Evolutionary conservation across 192 early-diverging fungal genomes (phyloP).

Genomic region (Entomortierella lignicola): DNA sequence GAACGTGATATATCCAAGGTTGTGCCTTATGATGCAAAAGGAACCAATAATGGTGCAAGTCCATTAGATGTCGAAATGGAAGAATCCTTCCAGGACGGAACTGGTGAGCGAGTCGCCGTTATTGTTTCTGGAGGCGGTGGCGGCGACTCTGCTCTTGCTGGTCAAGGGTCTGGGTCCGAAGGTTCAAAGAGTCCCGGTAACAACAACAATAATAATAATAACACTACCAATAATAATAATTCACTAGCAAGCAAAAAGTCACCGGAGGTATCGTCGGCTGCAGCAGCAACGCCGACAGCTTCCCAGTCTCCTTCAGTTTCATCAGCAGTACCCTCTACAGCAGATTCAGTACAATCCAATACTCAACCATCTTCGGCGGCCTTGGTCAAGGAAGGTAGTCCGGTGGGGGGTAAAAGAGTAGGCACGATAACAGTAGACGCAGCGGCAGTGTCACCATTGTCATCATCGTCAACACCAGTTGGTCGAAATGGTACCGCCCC

Average conservation of each 20-base stretch:
- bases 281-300: neutral
- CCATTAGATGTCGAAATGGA: conserved; percentile 37
- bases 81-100: conserved; percentile 25
- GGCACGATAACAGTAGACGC: conserved; percentile 37
- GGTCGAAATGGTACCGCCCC: neutral
- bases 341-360: neutral
- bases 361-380: neutral
- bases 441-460: neutral
- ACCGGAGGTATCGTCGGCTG: neutral
- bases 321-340: neutral
- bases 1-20: conserved; percentile 12
- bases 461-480: neutral
- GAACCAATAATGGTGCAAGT: conserved; percentile 8
- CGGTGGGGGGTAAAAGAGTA: neutral
- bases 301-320: conserved; percentile 13
- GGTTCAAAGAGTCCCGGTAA: conserved; percentile 14
- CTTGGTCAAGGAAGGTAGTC: conserved; percentile 7
- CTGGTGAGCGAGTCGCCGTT: conserved; percentile 26
- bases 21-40: conserved; percentile 12
- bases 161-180: too few relatives aligned
- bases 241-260: neutral
- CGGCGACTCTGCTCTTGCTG: conserved; percentile 28
- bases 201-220: too few relatives aligned
- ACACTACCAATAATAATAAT: neutral
- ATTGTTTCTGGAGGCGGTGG: conserved; percentile 16